Percentiles rank a stretch among this genome's conserved stretches.
These are phyloP conservation scores for Paracamarosporium sp. DNA, from an alignment of 2,329 filamentous ascomycete genomes.

Conservation along the genomic window DNA sequence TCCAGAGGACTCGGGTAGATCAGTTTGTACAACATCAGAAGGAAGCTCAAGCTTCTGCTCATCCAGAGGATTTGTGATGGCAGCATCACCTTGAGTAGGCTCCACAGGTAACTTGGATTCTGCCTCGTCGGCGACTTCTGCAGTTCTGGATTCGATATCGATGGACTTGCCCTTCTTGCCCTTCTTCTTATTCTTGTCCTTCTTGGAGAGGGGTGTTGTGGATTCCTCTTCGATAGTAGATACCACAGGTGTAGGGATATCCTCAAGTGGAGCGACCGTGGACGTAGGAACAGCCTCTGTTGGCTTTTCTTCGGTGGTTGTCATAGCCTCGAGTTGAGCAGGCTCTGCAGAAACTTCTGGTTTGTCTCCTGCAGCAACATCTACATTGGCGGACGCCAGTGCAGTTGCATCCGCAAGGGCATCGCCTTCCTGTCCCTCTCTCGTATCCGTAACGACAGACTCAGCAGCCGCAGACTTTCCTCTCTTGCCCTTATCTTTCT, in stretches of 20 bases:
- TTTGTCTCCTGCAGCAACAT: background rate
- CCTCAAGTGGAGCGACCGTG: background rate
- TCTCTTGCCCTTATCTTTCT: slow-evolving; percentile 49
- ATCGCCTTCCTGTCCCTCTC: background rate
- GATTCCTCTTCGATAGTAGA: slow-evolving; percentile 12
- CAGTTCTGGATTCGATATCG: slow-evolving; percentile 15
- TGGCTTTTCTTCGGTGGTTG: background rate
- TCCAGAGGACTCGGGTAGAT: background rate
- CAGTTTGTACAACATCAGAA: background rate
- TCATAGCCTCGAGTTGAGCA: background rate
- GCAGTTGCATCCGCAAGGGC: background rate
- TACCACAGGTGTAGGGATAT: background rate
- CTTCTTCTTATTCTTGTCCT: slow-evolving; percentile 34
- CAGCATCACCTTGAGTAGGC: slow-evolving; percentile 7
- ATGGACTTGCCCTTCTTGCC: slow-evolving; percentile 20
- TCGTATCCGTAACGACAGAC: background rate
- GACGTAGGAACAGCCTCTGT: background rate
- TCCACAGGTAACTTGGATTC: background rate
- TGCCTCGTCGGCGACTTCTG: slow-evolving; percentile 9
- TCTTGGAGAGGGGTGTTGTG: slow-evolving; percentile 17
- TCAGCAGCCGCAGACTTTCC: slow-evolving; percentile 13
- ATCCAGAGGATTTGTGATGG: background rate
- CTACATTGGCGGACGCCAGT: background rate
- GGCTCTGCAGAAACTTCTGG: background rate
- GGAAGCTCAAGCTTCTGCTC: background rate